Evolutionary conservation across 352 stramenopile species (phyloP).

Genomic region (Phytophthora citrophthora): DNA sequence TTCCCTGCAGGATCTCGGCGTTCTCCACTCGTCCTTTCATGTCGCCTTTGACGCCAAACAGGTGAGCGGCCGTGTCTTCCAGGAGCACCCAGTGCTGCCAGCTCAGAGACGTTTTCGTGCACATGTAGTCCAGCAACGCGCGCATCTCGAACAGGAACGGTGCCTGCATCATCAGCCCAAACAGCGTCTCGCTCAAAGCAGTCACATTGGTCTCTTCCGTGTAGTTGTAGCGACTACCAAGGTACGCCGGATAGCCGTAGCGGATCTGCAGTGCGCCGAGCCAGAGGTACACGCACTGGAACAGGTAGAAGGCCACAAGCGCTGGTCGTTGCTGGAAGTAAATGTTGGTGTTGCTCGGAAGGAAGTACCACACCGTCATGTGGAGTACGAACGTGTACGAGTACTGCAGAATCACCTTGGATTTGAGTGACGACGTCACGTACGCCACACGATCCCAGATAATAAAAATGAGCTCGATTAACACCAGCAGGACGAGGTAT

Average conservation of each 20-base stretch:
- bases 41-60: constrained; percentile 80
- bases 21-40: constrained; percentile 76
- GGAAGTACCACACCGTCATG: constrained; percentile 75
- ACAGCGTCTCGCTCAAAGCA: constrained; percentile 63
- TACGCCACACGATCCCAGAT: constrained; percentile 89
- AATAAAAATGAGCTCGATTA: constrained; percentile 82
- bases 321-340: constrained; percentile 81
- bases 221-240: constrained; percentile 86
- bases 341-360: constrained; percentile 74
- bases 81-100: constrained; percentile 85
- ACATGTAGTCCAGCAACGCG: constrained; percentile 86
- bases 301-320: constrained; percentile 81
- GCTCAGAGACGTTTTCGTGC: constrained; percentile 84
- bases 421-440: constrained; percentile 71
- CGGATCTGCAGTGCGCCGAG: constrained; percentile 80
- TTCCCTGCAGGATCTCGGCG: constrained; percentile 80
- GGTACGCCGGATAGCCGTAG: constrained; percentile 87
- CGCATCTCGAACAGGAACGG: constrained; percentile 92
- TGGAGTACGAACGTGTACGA: constrained; percentile 75
- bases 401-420: constrained; percentile 85
- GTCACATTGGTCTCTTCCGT: constrained; percentile 52
- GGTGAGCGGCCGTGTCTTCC: constrained; percentile 82
- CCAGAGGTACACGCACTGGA: constrained; percentile 84
- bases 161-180: constrained; percentile 77
- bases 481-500: constrained; percentile 86